phyloP scores from a whole-genome alignment of 495 filamentous ascomycete genomes.

The Neurospora pannonica region DNA sequence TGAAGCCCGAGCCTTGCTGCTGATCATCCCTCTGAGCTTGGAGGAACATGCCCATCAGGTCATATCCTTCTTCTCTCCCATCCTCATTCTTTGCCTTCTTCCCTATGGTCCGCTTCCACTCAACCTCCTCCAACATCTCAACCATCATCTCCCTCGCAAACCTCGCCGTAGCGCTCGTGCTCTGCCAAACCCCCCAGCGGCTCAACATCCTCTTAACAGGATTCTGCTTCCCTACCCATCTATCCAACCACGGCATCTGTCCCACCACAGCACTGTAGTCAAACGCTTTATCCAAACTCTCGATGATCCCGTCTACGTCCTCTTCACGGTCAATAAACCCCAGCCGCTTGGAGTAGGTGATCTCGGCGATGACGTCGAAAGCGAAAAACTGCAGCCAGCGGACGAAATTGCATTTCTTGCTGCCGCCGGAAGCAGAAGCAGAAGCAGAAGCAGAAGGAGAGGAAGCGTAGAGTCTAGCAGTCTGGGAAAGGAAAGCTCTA shows the following conservation, averaged over 20 bases:
- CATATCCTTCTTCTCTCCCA: not conserved
- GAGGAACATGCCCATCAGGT: not conserved
- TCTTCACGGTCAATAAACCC: conserved; percentile 43
- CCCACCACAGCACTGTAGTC: conserved; percentile 39
- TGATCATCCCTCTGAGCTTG: conserved; percentile 7
- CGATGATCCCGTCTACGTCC: conserved; percentile 42
- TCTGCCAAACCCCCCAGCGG: not conserved
- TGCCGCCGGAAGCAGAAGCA: conserved; percentile 8
- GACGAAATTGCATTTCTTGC: conserved; percentile 32
- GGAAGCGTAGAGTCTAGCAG: conserved; percentile 31
- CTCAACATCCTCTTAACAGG: not conserved
- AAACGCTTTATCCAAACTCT: conserved; percentile 28
- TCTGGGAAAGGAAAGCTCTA: conserved; percentile 30
- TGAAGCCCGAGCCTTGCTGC: conserved; percentile 37
- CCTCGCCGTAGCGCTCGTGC: not conserved
- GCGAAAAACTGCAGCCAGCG: conserved; percentile 51
- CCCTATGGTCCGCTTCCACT: not conserved
- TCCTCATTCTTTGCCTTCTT: not conserved
- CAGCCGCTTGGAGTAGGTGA: conserved; percentile 46
- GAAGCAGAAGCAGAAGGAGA: not conserved
- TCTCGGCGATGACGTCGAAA: conserved; percentile 50
- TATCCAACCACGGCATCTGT: conserved; percentile 37
- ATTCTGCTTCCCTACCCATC: not conserved
- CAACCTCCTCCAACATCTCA: not conserved
- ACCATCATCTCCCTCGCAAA: not conserved